These are phyloP conservation scores for Bondarzewia mesenterica DNA, from an alignment of 1,284 basidiomycete species.

Conservation along the genomic window DNA sequence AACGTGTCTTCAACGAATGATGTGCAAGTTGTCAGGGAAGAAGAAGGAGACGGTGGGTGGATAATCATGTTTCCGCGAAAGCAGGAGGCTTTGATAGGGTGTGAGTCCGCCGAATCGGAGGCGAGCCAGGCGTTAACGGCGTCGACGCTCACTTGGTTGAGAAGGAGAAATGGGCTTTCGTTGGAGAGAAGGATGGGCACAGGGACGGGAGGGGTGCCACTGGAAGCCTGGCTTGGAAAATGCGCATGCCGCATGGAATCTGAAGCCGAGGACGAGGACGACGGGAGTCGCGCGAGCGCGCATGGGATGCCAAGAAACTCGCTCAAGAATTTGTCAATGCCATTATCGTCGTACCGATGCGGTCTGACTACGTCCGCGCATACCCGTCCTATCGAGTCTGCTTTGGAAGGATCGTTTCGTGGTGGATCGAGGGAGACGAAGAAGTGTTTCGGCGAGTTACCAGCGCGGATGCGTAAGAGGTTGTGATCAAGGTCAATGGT, in stretches of 20 bases:
- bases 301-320: background rate
- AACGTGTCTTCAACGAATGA: background rate
- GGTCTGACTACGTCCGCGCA: background rate
- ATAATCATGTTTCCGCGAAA: background rate
- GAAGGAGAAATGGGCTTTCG: background rate
- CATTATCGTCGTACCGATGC: background rate
- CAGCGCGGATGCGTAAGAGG: background rate
- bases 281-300: background rate
- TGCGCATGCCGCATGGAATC: background rate
- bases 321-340: background rate
- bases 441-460: background rate
- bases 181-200: background rate
- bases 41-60: no score
- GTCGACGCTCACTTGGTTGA: background rate
- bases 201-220: background rate
- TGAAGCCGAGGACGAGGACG: background rate
- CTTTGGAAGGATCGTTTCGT: background rate
- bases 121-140: background rate
- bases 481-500: background rate
- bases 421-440: background rate
- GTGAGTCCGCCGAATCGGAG: background rate
- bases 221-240: background rate
- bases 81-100: background rate
- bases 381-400: background rate
- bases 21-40: background rate